Evolutionary conservation across 2,329 filamentous ascomycete genomes (phyloP), one percentile per base, ranked within the genome.

Genomic region (Cadophora sp.): DNA sequence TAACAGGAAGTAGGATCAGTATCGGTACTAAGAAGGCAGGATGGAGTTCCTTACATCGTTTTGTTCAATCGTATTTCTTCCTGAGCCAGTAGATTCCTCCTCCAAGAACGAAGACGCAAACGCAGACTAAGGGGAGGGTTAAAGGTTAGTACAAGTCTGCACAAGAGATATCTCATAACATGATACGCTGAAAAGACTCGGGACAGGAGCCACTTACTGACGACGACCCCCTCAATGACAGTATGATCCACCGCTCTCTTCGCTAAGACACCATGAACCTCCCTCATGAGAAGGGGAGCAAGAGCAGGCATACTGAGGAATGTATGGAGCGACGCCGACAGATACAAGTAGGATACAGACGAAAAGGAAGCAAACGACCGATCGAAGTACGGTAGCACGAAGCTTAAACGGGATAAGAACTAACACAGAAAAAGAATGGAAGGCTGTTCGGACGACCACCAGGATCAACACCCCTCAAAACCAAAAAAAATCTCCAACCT

Each of bases 401-500:
- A 58, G 33, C 36, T 58, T 58, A 16, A 43, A 41, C 13, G 36
- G 20, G 43, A 41, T 36, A 36, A 36, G 18, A 39, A 18, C 20
- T 22, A 58, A 16, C 53, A 48, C n/a, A 8, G 20, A 58, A 43
- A 43, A 24, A 13, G 22, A 41, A 41, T 22, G 22, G 14, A 39
- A n/a, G 20, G 22, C 39, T 14, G 11, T 24, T 58, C 36, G 53
- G 53, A 58, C 53, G 53, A 58, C 53, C 53, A 58, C 53, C 53
- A 43, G 53, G 53, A 58, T 58, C 53, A 43, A 58, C n/a, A 58
- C n/a, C 53, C 33, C 20, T 58, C 53, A 36, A 20, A 58, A 41
- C 6, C 18, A 39, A 56, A 39, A 9, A 39, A 39, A 9, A 39
- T 16, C n/a, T 56, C 30, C 33, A 9, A 56, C 13, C 20, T 14